A percentile compares a stretch with the other conserved stretches of the same genome.
Evolutionary conservation across 495 filamentous ascomycete genomes (phyloP).

Genomic region (Trypethelium eluteriae): DNA sequence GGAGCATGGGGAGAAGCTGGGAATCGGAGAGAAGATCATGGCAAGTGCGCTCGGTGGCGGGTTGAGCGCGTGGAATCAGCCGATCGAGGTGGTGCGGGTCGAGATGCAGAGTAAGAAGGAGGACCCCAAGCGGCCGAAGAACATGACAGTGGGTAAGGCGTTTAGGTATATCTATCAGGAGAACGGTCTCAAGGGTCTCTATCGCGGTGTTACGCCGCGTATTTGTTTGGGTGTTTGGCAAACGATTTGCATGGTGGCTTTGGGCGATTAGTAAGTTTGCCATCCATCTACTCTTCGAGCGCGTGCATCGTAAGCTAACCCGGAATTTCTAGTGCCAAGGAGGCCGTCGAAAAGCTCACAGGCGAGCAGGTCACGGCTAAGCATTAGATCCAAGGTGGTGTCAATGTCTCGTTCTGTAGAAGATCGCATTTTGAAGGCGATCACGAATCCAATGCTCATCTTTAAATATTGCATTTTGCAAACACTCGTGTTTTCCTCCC

Average conservation of each 20-base stretch:
- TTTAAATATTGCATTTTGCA: no score
- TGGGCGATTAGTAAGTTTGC: conserved; percentile 89
- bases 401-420: not conserved
- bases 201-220: conserved; percentile 89
- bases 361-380: conserved; percentile 92
- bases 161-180: conserved; percentile 84
- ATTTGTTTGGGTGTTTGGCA: conserved; percentile 97
- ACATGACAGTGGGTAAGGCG: conserved; percentile 90
- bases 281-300: conserved; percentile 10
- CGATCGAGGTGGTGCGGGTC: conserved; percentile 98
- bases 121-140: conserved; percentile 95
- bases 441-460: not conserved
- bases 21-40: conserved; percentile 76
- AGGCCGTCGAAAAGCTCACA: conserved; percentile 92
- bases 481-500: no score
- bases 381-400: conserved; percentile 58
- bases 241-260: conserved; percentile 98
- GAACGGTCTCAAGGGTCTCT: conserved; percentile 87
- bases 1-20: conserved; percentile 63
- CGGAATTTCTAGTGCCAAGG: conserved; percentile 75
- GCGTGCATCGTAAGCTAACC: conserved; percentile 29
- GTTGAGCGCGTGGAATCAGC: conserved; percentile 96
- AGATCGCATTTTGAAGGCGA: not conserved
- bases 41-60: conserved; percentile 86
- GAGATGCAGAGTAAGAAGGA: conserved; percentile 99